Evolutionary conservation across 768 basidiomycete species (phyloP).

Genomic region (Mycena vulgaris): DNA sequence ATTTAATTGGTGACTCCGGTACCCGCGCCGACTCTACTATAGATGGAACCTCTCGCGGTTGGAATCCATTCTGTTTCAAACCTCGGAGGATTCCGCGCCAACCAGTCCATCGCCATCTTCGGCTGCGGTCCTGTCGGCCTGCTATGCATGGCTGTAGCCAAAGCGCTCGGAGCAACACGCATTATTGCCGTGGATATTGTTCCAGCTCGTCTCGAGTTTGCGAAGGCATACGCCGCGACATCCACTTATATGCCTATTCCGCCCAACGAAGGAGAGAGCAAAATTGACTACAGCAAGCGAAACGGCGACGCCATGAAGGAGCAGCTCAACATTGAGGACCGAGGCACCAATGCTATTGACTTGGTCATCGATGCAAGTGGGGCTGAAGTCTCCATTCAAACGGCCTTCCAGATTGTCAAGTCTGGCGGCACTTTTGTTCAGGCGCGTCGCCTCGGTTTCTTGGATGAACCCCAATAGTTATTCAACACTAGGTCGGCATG

Average conservation of each 20-base stretch:
- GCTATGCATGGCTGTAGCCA: slow-evolving; percentile 96
- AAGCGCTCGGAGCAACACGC: slow-evolving; percentile 88
- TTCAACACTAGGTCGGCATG: slow-evolving; percentile 81
- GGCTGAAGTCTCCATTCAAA: slow-evolving; percentile 93
- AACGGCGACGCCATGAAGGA: slow-evolving; percentile 78
- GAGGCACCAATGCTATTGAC: slow-evolving; percentile 83
- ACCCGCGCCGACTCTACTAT: background rate
- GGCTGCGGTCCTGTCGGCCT: slow-evolving; percentile 93
- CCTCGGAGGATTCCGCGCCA: slow-evolving; percentile 79
- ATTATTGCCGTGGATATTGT: slow-evolving; percentile 90
- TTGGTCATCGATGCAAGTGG: slow-evolving; percentile 94
- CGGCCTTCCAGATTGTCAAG: slow-evolving; percentile 82
- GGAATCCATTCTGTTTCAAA: slow-evolving; percentile 90
- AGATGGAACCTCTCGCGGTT: slow-evolving; percentile 97
- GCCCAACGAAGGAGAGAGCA: slow-evolving; percentile 74
- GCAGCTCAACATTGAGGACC: slow-evolving; percentile 76
- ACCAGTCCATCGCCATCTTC: slow-evolving; percentile 86
- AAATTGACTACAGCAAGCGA: slow-evolving; percentile 79
- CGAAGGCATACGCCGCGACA: slow-evolving; percentile 87
- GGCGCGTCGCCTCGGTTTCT: slow-evolving; percentile 48
- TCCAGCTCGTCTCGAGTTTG: slow-evolving; percentile 85
- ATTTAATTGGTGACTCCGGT: background rate
- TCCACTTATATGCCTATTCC: slow-evolving; percentile 78
- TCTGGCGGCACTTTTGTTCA: slow-evolving; percentile 84
- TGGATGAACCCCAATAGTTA: slow-evolving; percentile 13